A percentile compares a stretch with the other conserved stretches of the same genome.
Conservation (phyloP, 176 grass and related monocot genomes). For the Guadua angustifolia region DNA sequence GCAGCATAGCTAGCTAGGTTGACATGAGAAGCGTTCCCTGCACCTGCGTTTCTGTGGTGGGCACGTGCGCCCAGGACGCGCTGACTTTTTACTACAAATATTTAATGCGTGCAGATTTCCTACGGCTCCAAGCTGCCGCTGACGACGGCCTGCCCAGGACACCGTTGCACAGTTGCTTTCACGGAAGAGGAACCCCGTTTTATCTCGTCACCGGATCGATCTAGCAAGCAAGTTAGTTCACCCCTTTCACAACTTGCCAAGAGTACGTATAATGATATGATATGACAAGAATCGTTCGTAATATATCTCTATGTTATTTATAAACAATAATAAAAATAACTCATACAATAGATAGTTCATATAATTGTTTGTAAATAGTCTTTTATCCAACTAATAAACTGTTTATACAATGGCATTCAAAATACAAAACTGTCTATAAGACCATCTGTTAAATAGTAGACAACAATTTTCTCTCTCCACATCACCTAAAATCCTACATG, state of each 20-base stretch:
- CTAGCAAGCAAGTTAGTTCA: not conserved
- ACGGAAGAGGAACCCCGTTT: not conserved
- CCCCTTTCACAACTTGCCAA: not conserved
- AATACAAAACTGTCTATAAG: no score
- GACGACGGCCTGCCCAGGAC: not conserved
- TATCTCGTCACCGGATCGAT: not conserved
- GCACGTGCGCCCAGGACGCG: conserved; percentile 15
- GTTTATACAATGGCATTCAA: no score
- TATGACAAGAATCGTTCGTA: no score
- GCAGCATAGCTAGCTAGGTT: not conserved
- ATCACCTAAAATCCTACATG: no score
- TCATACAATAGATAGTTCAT: no score
- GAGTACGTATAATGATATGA: no score
- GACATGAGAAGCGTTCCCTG: conserved; percentile 20
- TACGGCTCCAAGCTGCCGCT: not conserved
- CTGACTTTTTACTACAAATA: not conserved
- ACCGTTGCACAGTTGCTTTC: conserved; percentile 31
- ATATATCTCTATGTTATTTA: no score
- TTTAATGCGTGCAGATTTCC: not conserved
- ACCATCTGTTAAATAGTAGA: no score
- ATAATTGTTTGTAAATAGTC: no score
- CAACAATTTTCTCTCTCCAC: no score
- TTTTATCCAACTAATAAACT: no score
- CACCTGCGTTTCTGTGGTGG: not conserved
- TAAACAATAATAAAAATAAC: no score